These are phyloP conservation scores for Coniosporium tulheliwenetii DNA, from an alignment of 2,329 filamentous ascomycete genomes.

Conservation along the genomic window DNA sequence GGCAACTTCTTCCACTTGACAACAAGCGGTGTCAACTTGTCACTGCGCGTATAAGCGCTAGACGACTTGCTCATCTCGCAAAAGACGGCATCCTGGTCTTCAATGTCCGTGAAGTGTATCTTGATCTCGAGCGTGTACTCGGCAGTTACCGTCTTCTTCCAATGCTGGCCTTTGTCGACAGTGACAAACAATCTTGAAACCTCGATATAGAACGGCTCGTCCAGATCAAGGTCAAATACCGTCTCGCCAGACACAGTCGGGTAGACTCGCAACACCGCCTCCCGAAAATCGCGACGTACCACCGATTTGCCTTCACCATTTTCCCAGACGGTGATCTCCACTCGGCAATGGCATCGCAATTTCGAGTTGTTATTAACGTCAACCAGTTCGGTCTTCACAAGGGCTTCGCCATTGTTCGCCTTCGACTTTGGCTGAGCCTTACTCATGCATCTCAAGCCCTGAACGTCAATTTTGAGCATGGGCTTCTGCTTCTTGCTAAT, in stretches of 20 bases:
- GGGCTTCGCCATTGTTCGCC: too few relatives aligned
- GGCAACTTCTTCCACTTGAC: slow-evolving; percentile 16
- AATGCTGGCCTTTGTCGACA: slow-evolving; percentile 8
- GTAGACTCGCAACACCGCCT: neutral
- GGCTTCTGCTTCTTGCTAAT: slow-evolving; percentile 9
- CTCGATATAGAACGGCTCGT: slow-evolving; percentile 9
- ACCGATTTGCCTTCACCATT: slow-evolving; percentile 9
- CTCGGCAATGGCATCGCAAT: neutral
- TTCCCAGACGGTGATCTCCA: neutral
- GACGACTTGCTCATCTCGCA: slow-evolving; percentile 6
- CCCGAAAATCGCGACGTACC: slow-evolving; percentile 6
- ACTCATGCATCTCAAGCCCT: neutral
- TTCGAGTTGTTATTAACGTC: neutral
- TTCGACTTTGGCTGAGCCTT: neutral
- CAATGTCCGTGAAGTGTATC: slow-evolving; percentile 14
- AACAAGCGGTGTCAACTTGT: slow-evolving; percentile 6
- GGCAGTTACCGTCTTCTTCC: slow-evolving; percentile 8
- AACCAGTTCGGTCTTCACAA: too few relatives aligned
- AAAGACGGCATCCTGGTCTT: slow-evolving; percentile 14
- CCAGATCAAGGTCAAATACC: slow-evolving; percentile 6
- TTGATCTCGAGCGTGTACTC: slow-evolving; percentile 10
- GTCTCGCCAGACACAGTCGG: slow-evolving; percentile 3
- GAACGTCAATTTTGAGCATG: slow-evolving; percentile 6
- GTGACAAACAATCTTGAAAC: neutral
- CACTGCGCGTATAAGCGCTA: slow-evolving; percentile 5